Conservation (phyloP, 2,329 filamentous ascomycete genomes). For the Escovopsis weberi region DNA sequence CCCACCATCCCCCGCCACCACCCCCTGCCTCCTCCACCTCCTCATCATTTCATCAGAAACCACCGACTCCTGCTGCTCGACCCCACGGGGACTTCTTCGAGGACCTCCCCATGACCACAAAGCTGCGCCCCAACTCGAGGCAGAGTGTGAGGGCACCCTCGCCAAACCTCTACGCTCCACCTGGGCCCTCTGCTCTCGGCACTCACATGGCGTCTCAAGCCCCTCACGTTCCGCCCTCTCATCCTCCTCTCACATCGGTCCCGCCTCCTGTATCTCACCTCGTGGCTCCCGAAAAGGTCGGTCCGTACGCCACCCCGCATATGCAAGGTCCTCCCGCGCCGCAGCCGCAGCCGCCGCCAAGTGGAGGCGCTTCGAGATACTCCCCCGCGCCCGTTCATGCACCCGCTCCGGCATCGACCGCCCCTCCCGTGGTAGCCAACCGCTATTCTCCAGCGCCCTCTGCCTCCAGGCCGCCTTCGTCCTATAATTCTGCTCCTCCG, state of each 20-base stretch:
- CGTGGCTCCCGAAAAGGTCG: conserved; percentile 37
- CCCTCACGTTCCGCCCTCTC: conserved; percentile 8
- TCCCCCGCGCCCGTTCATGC: conserved; percentile 41
- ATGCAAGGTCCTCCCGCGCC: conserved; percentile 11
- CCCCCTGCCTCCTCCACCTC: conserved; percentile 11
- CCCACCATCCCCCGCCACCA: conserved; percentile 5
- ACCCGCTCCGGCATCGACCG: conserved; percentile 25
- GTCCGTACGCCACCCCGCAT: conserved; percentile 37
- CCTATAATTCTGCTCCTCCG: conserved; percentile 23
- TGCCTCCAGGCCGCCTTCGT: conserved; percentile 25
- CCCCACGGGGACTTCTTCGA: conserved; percentile 56
- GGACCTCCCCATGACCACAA: conserved; percentile 52
- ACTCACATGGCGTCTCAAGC: conserved; percentile 10
- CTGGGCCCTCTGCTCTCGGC: conserved; percentile 14
- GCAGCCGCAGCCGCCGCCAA: conserved; percentile 18
- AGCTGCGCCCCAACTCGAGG: conserved; percentile 45
- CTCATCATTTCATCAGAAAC: conserved; percentile 20
- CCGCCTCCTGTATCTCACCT: conserved; percentile 15
- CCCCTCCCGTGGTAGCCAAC: conserved; percentile 24
- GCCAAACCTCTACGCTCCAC: conserved; percentile 17
- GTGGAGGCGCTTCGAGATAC: conserved; percentile 35
- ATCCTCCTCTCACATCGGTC: conserved; percentile 4
- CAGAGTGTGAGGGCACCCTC: conserved; percentile 31
- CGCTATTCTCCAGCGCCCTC: conserved; percentile 40
- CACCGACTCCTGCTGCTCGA: conserved; percentile 20